Evolutionary conservation across 2,329 filamentous ascomycete species (phyloP).

Genomic region (Fusarium drepaniforme): DNA sequence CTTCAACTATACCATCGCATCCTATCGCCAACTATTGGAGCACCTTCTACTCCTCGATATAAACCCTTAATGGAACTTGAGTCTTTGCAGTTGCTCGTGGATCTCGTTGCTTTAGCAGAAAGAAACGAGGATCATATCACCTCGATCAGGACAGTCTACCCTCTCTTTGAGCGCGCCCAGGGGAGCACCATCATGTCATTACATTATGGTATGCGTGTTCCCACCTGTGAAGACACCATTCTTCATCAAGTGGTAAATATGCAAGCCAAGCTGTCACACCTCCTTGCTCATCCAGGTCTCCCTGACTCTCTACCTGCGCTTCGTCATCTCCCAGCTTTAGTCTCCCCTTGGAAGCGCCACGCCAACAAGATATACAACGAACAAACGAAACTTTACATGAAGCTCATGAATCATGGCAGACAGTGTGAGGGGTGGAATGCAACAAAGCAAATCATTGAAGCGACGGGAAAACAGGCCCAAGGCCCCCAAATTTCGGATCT

Average conservation of each 20-base stretch:
- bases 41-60: background rate
- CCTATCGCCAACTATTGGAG: slow-evolving; percentile 47
- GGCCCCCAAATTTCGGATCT: background rate
- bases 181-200: background rate
- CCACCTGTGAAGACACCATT: background rate
- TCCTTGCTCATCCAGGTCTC: background rate
- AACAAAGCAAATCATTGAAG: background rate
- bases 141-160: background rate
- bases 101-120: background rate
- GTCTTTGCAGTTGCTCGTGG: background rate
- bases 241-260: background rate
- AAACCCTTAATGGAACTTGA: background rate
- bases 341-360: background rate
- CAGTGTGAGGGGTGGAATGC: background rate
- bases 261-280: background rate
- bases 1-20: slow-evolving; percentile 53
- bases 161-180: background rate
- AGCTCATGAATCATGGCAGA: background rate
- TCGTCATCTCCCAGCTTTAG: background rate
- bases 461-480: background rate
- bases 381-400: background rate
- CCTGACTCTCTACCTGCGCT: background rate
- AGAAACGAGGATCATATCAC: background rate
- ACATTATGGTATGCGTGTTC: background rate
- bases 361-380: background rate